Percentiles rank a stretch among this genome's conserved stretches.
Evolutionary conservation across 495 filamentous ascomycete species (phyloP).

Genomic region (Neurospora sp.): DNA sequence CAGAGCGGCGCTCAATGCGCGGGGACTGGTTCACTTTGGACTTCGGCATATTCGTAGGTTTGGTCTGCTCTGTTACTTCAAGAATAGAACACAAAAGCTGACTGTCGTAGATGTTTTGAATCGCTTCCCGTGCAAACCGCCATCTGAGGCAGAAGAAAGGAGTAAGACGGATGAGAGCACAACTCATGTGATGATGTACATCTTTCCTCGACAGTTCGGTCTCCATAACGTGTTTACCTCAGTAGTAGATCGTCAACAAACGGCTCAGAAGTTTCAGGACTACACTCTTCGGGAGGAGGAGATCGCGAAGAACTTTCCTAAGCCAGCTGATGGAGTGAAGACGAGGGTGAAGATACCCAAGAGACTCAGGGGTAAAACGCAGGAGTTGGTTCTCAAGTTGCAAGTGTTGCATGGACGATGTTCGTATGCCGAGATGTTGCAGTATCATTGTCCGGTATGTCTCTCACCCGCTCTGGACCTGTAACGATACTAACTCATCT

Average conservation of each 20-base stretch:
- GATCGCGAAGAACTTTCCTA: conserved; percentile 40
- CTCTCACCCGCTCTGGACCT: background rate
- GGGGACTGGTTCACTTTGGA: conserved; percentile 60
- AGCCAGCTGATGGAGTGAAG: conserved; percentile 5
- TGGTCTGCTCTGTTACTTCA: no score
- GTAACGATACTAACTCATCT: no score
- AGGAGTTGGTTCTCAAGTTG: conserved; percentile 53
- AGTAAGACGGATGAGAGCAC: conserved; percentile 42
- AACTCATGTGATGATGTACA: conserved; percentile 74
- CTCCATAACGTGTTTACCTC: conserved; percentile 87
- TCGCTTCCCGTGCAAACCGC: conserved; percentile 44
- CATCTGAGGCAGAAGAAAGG: background rate
- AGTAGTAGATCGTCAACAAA: conserved; percentile 50
- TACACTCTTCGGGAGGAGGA: conserved; percentile 78
- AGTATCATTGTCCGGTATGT: conserved; percentile 67
- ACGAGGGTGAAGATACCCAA: conserved; percentile 51
- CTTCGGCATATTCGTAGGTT: conserved; percentile 64
- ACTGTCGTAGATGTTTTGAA: conserved; percentile 66
- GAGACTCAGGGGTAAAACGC: conserved; percentile 54
- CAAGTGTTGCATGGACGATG: conserved; percentile 64
- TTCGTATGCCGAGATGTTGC: conserved; percentile 63
- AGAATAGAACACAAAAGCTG: background rate
- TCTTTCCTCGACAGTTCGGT: conserved; percentile 85
- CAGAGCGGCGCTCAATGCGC: conserved; percentile 53
- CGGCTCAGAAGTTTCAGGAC: conserved; percentile 62